Conservation (phyloP, 2,329 filamentous ascomycete genomes). For the Cadophora gregata region DNA sequence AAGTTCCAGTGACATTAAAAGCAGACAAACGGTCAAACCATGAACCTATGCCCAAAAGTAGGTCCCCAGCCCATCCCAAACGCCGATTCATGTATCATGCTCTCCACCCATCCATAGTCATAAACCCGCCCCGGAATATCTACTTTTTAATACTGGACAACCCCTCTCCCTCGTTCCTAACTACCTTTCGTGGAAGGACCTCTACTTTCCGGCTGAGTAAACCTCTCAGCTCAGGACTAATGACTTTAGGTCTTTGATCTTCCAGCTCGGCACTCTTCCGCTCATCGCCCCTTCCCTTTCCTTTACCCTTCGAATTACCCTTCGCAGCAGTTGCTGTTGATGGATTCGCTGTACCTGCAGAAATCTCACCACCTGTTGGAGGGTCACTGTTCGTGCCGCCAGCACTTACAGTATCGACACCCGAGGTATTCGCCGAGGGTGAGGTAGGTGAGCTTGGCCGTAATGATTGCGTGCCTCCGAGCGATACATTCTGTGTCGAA, state of each 20-base stretch:
- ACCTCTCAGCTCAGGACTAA: constrained; percentile 66
- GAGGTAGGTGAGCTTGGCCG: constrained; percentile 15
- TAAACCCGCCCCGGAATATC: background rate
- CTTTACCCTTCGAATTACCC: constrained; percentile 31
- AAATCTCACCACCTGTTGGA: constrained; percentile 12
- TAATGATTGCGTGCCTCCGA: constrained; percentile 16
- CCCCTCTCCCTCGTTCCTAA: constrained; percentile 44
- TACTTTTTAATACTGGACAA: constrained; percentile 30
- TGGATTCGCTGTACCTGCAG: constrained; percentile 1
- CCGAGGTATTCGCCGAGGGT: constrained; percentile 31
- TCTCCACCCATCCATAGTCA: background rate
- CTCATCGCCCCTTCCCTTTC: constrained; percentile 23
- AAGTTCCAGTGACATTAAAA: background rate
- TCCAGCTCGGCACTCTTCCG: constrained; percentile 37
- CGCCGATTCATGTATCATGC: background rate
- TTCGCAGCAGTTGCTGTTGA: constrained; percentile 39
- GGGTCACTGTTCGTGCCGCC: constrained; percentile 35
- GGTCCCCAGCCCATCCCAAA: background rate
- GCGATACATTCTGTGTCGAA: constrained; percentile 15
- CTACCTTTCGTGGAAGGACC: constrained; percentile 42
- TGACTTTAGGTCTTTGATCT: constrained; percentile 52
- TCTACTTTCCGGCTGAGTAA: constrained; percentile 65
- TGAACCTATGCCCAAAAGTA: background rate
- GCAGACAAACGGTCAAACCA: background rate
- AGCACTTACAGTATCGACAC: constrained; percentile 47